phyloP scores from a whole-genome alignment of 139 green algal species.

The Ulvella scutata region DNA sequence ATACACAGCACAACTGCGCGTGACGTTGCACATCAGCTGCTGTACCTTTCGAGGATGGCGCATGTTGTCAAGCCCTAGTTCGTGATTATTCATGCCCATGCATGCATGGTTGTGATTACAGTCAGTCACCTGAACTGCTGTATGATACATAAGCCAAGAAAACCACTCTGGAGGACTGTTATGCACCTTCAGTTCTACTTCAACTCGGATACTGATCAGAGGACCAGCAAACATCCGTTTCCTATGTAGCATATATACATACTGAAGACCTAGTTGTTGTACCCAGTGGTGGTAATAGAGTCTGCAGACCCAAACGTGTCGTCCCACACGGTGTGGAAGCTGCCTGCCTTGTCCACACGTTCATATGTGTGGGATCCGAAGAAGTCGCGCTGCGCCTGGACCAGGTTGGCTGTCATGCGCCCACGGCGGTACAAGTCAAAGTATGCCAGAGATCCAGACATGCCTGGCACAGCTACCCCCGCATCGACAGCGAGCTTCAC shows the following conservation, averaged over 20 bases:
- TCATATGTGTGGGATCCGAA: conserved; percentile 98
- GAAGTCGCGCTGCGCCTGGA: conserved; percentile 95
- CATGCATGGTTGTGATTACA: not conserved
- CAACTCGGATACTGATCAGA: not conserved
- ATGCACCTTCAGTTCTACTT: not conserved
- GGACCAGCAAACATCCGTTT: not conserved
- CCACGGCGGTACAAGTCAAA: conserved; percentile 92
- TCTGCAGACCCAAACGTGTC: conserved; percentile 59
- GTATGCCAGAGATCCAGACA: conserved; percentile 80
- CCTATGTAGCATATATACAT: not conserved
- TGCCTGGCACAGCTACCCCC: conserved; percentile 65
- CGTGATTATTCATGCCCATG: not conserved
- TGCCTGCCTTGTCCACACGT: conserved; percentile 62
- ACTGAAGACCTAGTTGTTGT: conserved; percentile 36
- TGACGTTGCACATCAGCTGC: not conserved
- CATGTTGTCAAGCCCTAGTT: not conserved
- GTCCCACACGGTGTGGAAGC: conserved; percentile 85
- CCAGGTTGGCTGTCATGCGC: conserved; percentile 87
- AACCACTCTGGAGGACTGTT: not conserved
- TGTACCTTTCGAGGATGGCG: not conserved
- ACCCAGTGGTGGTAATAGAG: conserved; percentile 79
- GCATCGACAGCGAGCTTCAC: conserved; percentile 40
- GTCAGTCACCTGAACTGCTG: not conserved
- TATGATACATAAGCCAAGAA: not conserved
- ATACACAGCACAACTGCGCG: not conserved